Conservation (phyloP, 2,329 filamentous ascomycete genomes). For the Fusarium newnesense region DNA sequence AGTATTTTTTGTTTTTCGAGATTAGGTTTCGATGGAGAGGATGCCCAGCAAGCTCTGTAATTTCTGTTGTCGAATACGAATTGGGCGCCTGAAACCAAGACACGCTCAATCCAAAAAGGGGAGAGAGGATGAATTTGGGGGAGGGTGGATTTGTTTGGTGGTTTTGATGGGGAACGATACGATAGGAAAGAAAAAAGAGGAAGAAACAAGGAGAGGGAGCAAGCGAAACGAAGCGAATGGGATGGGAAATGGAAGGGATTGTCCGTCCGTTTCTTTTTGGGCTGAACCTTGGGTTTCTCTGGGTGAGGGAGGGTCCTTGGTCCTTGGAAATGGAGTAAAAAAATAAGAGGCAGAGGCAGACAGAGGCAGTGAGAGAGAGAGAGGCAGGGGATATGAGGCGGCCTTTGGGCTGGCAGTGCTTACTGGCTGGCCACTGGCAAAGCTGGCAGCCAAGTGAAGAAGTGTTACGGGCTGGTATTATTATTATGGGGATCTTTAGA, state of each 20-base stretch:
- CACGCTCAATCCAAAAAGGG: conserved; percentile 33
- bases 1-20: not conserved
- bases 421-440: conserved; percentile 19
- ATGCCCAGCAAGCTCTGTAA: conserved; percentile 39
- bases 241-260: conserved; percentile 36
- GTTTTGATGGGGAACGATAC: conserved; percentile 13
- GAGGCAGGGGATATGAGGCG: conserved; percentile 34
- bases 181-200: conserved; percentile 7
- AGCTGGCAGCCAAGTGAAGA: not conserved
- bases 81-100: conserved; percentile 24
- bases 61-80: conserved; percentile 24
- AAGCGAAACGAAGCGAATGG: conserved; percentile 32
- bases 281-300: conserved; percentile 25
- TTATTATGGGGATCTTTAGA: conserved; percentile 27
- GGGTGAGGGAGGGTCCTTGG: not conserved
- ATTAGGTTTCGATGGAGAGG: conserved; percentile 24
- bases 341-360: conserved; percentile 12
- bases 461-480: conserved; percentile 5
- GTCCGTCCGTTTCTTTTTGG: conserved; percentile 30
- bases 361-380: not conserved
- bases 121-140: conserved; percentile 3
- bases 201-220: conserved; percentile 28
- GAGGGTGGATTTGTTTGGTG: conserved; percentile 4
- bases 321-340: not conserved
- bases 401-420: conserved; percentile 37